phyloP scores from a whole-genome alignment of 2,329 filamentous ascomycete species.

The Botryosphaeria dothidea region DNA sequence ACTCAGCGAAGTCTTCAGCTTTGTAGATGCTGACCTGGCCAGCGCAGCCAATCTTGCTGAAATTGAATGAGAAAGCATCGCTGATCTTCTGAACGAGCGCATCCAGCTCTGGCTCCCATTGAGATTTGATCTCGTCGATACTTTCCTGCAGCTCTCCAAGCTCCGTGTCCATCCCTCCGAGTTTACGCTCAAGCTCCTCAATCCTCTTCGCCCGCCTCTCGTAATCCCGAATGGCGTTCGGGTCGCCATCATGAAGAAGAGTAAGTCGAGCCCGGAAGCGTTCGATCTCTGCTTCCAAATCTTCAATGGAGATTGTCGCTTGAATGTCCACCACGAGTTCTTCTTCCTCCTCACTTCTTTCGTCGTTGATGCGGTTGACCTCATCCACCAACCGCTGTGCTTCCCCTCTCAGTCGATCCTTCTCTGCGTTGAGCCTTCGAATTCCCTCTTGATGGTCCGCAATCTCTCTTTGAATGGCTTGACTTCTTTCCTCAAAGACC shows the following conservation, averaged over 20 bases:
- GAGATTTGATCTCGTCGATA: conserved; percentile 66
- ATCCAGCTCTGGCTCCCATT: conserved; percentile 86
- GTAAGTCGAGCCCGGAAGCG: conserved; percentile 75
- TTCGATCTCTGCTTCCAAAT: conserved; percentile 72
- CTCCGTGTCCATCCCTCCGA: conserved; percentile 49
- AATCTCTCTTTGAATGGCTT: conserved; percentile 57
- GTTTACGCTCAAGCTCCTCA: conserved; percentile 60
- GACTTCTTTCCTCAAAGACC: conserved; percentile 67
- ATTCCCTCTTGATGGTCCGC: conserved; percentile 49
- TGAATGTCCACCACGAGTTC: conserved; percentile 25
- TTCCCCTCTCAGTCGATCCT: conserved; percentile 42
- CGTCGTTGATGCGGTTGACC: conserved; percentile 19
- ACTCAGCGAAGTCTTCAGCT: conserved; percentile 87
- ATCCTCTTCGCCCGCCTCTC: conserved; percentile 59
- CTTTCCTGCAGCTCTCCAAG: conserved; percentile 57
- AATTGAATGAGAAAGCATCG: conserved; percentile 88
- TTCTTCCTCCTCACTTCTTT: conserved; percentile 36
- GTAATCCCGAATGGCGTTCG: conserved; percentile 73
- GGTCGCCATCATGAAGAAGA: conserved; percentile 76
- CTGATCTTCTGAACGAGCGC: conserved; percentile 78
- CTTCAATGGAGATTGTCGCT: conserved; percentile 44
- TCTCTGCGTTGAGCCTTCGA: conserved; percentile 39
- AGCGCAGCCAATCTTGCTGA: conserved; percentile 89
- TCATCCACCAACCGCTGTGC: conserved; percentile 26
- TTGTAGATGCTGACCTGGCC: conserved; percentile 89